Conservation (phyloP, 352 stramenopile species). For the Phytophthora parvispora region DNA sequence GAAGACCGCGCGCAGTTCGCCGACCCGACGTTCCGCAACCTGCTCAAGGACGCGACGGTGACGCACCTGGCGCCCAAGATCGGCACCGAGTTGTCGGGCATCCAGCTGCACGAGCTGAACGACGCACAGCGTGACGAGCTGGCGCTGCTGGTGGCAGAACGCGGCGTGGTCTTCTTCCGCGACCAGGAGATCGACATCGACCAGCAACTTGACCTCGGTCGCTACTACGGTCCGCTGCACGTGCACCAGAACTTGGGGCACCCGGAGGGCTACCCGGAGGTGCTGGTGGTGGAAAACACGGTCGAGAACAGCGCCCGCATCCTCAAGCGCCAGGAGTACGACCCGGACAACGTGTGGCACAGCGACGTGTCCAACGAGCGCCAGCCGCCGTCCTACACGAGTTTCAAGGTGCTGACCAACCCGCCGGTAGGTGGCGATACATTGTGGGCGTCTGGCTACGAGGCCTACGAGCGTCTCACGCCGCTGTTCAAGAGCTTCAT, state of each 20-base stretch:
- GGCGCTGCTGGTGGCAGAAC: constrained; percentile 2
- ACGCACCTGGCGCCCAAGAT: constrained; percentile 1
- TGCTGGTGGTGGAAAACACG: constrained; percentile 3
- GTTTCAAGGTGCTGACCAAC: constrained; percentile 4
- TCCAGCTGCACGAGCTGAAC: neutral
- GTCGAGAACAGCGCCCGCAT: neutral
- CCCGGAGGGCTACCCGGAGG: neutral
- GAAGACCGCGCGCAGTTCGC: neutral
- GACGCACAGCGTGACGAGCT: neutral
- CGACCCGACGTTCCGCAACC: constrained; percentile 3
- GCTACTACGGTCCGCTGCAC: constrained; percentile 4
- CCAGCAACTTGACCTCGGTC: neutral
- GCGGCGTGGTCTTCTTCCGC: constrained; percentile 1
- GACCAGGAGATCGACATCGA: constrained; percentile 1
- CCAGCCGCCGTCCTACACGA: constrained; percentile 1
- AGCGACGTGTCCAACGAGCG: constrained; percentile 1
- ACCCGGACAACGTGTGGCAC: constrained; percentile 1
- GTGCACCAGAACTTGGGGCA: constrained; percentile 1
- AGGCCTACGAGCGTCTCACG: neutral
- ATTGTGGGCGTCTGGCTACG: constrained; percentile 1
- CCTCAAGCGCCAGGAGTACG: neutral
- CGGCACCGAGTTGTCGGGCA: constrained; percentile 1
- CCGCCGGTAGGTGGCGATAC: neutral
- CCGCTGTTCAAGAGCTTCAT: neutral
- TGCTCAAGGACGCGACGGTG: constrained; percentile 3